Base-by-base conservation (phyloP, 2,329 filamentous ascomycete species). In the Didymella glomerata region DNA sequence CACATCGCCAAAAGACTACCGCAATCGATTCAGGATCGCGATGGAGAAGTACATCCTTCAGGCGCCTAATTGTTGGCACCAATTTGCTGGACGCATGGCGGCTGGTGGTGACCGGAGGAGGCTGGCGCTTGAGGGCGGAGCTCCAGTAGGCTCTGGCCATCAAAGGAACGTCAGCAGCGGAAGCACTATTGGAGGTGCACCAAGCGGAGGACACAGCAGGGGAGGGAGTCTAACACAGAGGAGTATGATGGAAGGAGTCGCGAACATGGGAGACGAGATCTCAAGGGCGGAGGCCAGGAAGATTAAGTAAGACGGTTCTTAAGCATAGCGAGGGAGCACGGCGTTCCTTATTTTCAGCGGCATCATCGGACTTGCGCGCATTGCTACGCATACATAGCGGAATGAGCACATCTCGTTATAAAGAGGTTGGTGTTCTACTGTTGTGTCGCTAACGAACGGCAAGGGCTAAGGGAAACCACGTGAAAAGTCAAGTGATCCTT, bases 1-100 rank as follows among this genome's bases (percentile, higher is more conserved):
- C 49, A 99, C 95, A 11, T 96, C 91, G 77, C 96, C 95, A 2
- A 96, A 95, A 79, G 95, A 99, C 79, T 99, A 99, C 77, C 96
- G 97, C 78, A 93, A 91, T 68, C 88, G 95, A 6, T 99, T 99
- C 81, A 83, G 95, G 65, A 94, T 97, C 79, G 93, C 93, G 13
- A 99, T 99, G 95, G 92, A 93, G 69, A 88, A 93, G 85, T 92
- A 92, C 68, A 91, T 92, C 54, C 79, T 92, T 25, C 88, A 91
- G 74, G 86, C 88, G 11, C 90, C 90, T 5, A 90, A 90, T 69
- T 90, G 88, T 75, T 92, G 90, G 89, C 88, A 91, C 73, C 84
- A 89, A 63, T 92, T 91, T 24, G 62, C 65, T 2, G 73, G 71
- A 0, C 49, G 71, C 4, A 55, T 72, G 22, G 68, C 67, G 2